Evolutionary conservation across 2,329 filamentous ascomycete genomes (phyloP).

Genomic region (Verruconis gallopava): DNA sequence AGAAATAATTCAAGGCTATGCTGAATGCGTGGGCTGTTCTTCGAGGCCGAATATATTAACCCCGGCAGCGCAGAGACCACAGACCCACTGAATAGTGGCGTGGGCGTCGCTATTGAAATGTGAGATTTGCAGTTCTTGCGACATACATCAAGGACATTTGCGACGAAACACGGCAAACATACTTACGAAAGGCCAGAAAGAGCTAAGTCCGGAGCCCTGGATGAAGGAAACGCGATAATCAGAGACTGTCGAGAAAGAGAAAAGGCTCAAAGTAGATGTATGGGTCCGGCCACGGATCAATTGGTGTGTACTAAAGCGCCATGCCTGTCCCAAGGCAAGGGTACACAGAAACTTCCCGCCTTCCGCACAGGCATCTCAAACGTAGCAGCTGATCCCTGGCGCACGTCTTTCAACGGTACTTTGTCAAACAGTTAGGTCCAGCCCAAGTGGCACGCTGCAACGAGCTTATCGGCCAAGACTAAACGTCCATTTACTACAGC

Average conservation of each 20-base stretch:
- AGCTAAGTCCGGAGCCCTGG: too few species aligned
- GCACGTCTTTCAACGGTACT: neutral
- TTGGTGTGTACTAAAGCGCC: neutral
- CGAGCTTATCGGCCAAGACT: neutral
- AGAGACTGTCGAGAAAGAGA: neutral
- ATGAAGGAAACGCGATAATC: too few species aligned
- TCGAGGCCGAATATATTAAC: neutral
- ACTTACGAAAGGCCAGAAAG: too few species aligned
- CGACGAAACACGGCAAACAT: too few species aligned
- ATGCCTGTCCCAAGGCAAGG: neutral
- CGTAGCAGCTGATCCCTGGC: neutral
- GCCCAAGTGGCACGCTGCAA: neutral
- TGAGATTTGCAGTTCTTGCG: conserved; percentile 7
- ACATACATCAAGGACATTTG: too few species aligned
- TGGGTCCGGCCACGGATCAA: neutral
- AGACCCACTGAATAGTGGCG: neutral
- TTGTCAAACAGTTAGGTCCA: conserved; percentile 1
- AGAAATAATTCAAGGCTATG: neutral
- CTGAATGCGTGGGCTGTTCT: too few species aligned
- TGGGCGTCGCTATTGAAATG: neutral
- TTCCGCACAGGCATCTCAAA: neutral
- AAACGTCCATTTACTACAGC: too few species aligned
- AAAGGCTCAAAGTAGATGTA: conserved; percentile 1
- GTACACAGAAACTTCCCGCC: conserved; percentile 1
- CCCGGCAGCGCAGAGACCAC: neutral